These are phyloP conservation scores for Kodamaea sagamina DNA, from an alignment of 805 yeast genomes.

Conservation along the genomic window DNA sequence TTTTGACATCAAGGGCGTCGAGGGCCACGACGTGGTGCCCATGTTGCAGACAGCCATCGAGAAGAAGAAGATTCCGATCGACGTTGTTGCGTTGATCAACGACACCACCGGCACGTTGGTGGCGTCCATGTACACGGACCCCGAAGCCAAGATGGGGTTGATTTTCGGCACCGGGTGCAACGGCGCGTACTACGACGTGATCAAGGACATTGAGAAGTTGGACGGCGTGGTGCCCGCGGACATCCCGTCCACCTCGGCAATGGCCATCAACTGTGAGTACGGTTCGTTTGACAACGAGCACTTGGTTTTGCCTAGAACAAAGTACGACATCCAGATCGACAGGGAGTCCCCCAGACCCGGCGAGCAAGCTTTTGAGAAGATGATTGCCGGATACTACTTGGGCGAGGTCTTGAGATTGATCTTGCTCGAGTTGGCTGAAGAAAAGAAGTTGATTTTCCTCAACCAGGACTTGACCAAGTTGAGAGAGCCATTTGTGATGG, in stretches of 20 bases:
- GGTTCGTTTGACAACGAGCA: slow-evolving; percentile 97
- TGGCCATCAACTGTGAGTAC: slow-evolving; percentile 98
- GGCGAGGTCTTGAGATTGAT: slow-evolving; percentile 89
- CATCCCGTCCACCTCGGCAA: slow-evolving; percentile 61
- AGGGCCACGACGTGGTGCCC: slow-evolving; percentile 92
- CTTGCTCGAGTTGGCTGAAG: slow-evolving; percentile 67
- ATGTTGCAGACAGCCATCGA: slow-evolving; percentile 78
- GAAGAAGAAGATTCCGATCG: slow-evolving; percentile 67
- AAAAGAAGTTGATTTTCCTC: slow-evolving; percentile 63
- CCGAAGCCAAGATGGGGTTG: slow-evolving; percentile 88
- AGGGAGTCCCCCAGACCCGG: slow-evolving; percentile 91
- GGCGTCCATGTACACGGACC: slow-evolving; percentile 90
- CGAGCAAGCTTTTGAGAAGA: slow-evolving; percentile 93
- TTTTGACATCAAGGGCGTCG: slow-evolving; percentile 89
- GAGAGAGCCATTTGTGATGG: slow-evolving; percentile 69
- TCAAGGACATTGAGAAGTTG: slow-evolving; percentile 74
- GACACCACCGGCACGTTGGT: slow-evolving; percentile 97
- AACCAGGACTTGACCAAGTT: slow-evolving; percentile 68
- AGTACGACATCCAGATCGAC: slow-evolving; percentile 81
- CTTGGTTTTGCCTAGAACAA: slow-evolving; percentile 79
- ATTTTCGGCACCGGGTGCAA: slow-evolving; percentile 98
- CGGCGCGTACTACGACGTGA: slow-evolving; percentile 90
- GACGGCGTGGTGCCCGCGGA: slow-evolving; percentile 68
- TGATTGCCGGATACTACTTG: slow-evolving; percentile 95
- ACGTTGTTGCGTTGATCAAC: slow-evolving; percentile 89